Evolutionary conservation across 2,329 filamentous ascomycete genomes (phyloP), one percentile per base, ranked within the genome.

Genomic region (Capronia epimyces): DNA sequence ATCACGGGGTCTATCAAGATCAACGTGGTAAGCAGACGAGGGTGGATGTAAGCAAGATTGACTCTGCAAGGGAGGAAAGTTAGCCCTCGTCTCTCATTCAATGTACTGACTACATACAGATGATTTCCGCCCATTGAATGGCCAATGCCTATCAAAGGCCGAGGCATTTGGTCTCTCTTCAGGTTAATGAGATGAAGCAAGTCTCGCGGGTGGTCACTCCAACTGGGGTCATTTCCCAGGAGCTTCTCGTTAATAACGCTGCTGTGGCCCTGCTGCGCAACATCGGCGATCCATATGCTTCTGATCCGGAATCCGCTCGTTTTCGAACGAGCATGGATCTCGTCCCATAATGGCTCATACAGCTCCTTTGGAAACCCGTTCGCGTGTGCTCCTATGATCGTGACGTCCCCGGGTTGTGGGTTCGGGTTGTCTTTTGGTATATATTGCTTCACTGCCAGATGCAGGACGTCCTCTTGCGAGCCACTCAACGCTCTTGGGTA

Each of bases 281-380:
- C 78, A 68, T 95, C 89, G 53, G 86, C 82, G 53, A 93, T 89
- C 84, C 85, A 93, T 61, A 95, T 87, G 50, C 77, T 74, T 48
- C 86, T 79, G 61, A 95, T 60, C 13, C 58, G 53, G 71, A 65
- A 95, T 76, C 52, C 86, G 79, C 60, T 79, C 15, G 67, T 64
- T 55, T 75, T 73, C 3, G 80, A 70, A 27, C 73, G 69, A 24
- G 72, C 66, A 57, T 84, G 73, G 1, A 94, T 71, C 42, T 93
- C 86, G 50, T 89, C 85, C 85, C 87, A 94, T 0, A 94, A 70
- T 0, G 89, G 85, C 63, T 95, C 89, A 65, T 95, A 95, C 1
- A 93, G 68, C 72, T 95, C 57, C 49, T 60, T 79, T 2, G 75
- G 74, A 50, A 80, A 78, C 0, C 69, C 77, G 64, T 78, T 79